Base-by-base conservation (phyloP, 2,329 filamentous ascomycete genomes). In the Capronia coronata region DNA sequence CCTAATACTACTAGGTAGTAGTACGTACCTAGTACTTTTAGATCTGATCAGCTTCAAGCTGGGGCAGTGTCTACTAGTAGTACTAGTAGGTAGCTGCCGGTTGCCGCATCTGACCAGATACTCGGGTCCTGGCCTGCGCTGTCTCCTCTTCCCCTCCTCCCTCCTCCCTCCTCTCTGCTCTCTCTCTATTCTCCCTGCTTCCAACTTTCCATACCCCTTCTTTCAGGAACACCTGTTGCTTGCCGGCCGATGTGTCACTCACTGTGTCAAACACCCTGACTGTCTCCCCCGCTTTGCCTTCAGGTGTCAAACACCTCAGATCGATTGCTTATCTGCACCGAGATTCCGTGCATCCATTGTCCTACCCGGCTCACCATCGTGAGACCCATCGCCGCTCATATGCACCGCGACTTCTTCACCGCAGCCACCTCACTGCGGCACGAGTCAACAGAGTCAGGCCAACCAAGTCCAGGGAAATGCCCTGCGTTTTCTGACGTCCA, bases 321-420 rank as follows among this genome's bases (percentile, higher is more conserved):
- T 48, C 49, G 32, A 29, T 25, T 52, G 27, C 32, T 34, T 35
- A 48, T 50, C 47, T 22, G 50, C 48, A 48, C 54, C 54, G 50
- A 56, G 54, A 56, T 56, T 53, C 47, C 39, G 27, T 40, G 25
- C 50, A 8, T 45, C 30, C 30, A 30, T 35, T 23, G 50, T 53
- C 3, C 30, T 29, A 56, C 54, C 4, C 13, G 29, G 39, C 21
- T 43, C 38, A 16, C 11, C 22, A 27, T 22, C 14, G 52, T 55
- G 40, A 23, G 2, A 51, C 45, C n/a, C 25, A 18, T 40, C 9
- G 30, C 16, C 25, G 19, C 7, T 11, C 30, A 7, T 34, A 7
- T 34, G n/a, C 25, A 10, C 10, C 29, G 29, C 13, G 11, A 4
- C 38, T 19, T 27, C 3, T n/a, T 11, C 29, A 37, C 5, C 14